These are phyloP conservation scores for Geotrichum aggregatum DNA, from an alignment of 1,139 yeast genomes.

Conservation along the genomic window DNA sequence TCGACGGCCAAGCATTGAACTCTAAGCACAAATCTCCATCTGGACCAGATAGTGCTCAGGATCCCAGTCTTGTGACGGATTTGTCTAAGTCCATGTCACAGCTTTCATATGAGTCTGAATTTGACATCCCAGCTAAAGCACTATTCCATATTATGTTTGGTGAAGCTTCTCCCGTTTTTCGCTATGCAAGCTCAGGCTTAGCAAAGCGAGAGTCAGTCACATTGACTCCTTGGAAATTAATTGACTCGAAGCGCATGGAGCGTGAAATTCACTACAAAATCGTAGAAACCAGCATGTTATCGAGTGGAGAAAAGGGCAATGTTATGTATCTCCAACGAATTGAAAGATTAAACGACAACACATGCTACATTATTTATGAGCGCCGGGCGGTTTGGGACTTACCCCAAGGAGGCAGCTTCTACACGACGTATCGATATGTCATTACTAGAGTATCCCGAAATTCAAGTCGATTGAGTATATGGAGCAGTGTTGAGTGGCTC, in stretches of 20 bases:
- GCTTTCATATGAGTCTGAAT: conserved; percentile 40
- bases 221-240: conserved; percentile 31
- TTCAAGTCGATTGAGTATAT: conserved; percentile 48
- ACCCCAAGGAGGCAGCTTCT: conserved; percentile 53
- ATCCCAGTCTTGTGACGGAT: conserved; percentile 2
- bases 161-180: conserved; percentile 55
- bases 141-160: conserved; percentile 79
- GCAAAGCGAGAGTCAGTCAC: conserved; percentile 26
- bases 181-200: conserved; percentile 27
- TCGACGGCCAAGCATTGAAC: background rate
- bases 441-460: conserved; percentile 51
- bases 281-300: conserved; percentile 32
- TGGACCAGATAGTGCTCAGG: background rate
- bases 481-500: conserved; percentile 42
- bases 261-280: conserved; percentile 34
- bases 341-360: conserved; percentile 53
- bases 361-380: conserved; percentile 57
- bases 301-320: conserved; percentile 24
- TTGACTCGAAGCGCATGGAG: conserved; percentile 28
- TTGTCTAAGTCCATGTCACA: conserved; percentile 33
- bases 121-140: conserved; percentile 71
- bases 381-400: conserved; percentile 45
- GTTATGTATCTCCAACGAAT: conserved; percentile 43
- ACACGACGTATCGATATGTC: conserved; percentile 49
- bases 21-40: background rate